phyloP scores from a whole-genome alignment of 2,329 filamentous ascomycete species.

The Parastagonospora avenae region DNA sequence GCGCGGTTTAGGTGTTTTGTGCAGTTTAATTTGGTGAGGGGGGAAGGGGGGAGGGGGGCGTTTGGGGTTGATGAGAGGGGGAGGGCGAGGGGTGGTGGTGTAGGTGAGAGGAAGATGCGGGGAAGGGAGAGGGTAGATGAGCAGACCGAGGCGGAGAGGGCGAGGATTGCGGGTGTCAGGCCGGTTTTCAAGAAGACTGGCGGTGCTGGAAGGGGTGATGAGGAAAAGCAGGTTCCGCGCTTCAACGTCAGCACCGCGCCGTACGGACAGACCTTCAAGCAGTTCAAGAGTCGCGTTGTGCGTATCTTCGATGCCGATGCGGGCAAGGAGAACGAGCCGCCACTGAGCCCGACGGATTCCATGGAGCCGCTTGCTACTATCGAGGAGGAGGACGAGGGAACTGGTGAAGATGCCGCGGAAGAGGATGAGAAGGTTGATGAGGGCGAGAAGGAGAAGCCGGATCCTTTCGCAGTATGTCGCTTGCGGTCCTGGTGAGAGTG shows the following conservation, averaged over 20 bases:
- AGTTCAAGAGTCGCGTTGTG: no score
- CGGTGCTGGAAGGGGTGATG: no score
- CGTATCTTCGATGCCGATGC: no score
- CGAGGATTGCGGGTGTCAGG: no score
- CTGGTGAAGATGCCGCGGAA: background rate
- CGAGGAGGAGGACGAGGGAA: background rate
- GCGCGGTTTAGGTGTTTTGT: conserved; percentile 2
- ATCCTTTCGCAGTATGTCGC: conserved; percentile 14
- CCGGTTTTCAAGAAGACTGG: no score
- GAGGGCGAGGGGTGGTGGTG: background rate
- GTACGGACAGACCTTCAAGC: background rate
- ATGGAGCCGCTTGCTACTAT: background rate
- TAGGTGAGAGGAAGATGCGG: background rate
- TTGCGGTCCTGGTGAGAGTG: background rate
- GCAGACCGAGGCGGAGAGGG: no score
- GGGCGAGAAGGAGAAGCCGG: background rate
- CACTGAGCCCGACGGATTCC: no score
- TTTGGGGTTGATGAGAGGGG: background rate
- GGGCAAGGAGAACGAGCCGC: no score
- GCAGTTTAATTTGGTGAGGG: background rate
- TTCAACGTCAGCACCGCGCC: background rate
- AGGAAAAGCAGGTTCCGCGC: background rate
- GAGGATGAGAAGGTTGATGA: background rate
- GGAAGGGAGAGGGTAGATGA: background rate
- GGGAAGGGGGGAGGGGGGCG: background rate